Percentiles rank a stretch among this genome's conserved stretches.
phyloP scores from a whole-genome alignment of 805 yeast species.

The Ogataea zsoltii region DNA sequence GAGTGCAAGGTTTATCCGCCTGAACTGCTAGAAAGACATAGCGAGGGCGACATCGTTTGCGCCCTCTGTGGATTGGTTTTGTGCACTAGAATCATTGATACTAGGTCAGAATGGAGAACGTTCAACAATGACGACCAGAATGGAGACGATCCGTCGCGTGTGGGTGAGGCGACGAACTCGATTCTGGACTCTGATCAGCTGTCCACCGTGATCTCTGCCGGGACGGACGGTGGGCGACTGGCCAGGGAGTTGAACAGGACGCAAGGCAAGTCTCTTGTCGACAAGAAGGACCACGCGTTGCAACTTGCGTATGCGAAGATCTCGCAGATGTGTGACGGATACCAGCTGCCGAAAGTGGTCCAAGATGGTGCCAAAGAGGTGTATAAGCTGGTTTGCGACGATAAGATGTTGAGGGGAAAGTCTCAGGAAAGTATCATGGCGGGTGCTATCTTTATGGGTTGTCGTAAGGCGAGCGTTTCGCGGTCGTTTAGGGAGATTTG shows the following conservation, averaged over 20 bases:
- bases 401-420: conserved; percentile 81
- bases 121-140: conserved; percentile 97
- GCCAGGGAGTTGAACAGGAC: conserved; percentile 92
- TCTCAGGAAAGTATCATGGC: conserved; percentile 95
- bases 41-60: conserved; percentile 98
- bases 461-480: conserved; percentile 90
- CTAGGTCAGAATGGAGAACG: conserved; percentile 98
- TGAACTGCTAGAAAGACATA: conserved; percentile 88
- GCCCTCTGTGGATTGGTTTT: conserved; percentile 94
- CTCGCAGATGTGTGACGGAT: conserved; percentile 96
- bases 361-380: conserved; percentile 98
- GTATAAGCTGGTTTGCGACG: conserved; percentile 87
- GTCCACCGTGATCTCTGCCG: conserved; percentile 87
- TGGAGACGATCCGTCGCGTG: conserved; percentile 98
- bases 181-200: conserved; percentile 87
- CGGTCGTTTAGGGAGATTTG: conserved; percentile 95
- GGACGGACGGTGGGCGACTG: conserved; percentile 77
- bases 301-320: conserved; percentile 88
- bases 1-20: conserved; percentile 97
- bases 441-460: conserved; percentile 91
- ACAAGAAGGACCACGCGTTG: conserved; percentile 82
- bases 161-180: conserved; percentile 96
- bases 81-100: conserved; percentile 89
- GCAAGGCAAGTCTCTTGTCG: conserved; percentile 82
- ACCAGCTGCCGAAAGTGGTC: conserved; percentile 89